Evolutionary conservation across 495 filamentous ascomycete genomes (phyloP).

Genomic region (Elasticomyces elasticus): DNA sequence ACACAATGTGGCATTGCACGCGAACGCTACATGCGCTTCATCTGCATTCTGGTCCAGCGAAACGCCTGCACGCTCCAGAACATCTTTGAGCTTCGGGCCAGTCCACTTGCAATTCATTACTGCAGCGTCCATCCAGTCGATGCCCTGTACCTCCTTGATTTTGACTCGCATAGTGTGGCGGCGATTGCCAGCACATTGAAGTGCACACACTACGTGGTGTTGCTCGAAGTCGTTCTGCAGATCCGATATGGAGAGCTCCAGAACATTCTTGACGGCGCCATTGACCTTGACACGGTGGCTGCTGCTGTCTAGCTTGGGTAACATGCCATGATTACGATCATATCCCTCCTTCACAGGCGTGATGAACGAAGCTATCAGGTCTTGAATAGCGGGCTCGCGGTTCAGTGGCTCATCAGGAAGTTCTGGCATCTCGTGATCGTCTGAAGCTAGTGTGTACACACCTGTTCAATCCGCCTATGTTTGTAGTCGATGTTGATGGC

Average conservation of each 20-base stretch:
- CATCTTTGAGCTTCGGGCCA: conserved; percentile 46
- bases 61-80: conserved; percentile 38
- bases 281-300: conserved; percentile 38
- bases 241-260: conserved; percentile 32
- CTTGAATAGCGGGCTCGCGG: conserved; percentile 19
- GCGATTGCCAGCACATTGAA: conserved; percentile 56
- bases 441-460: too few relatives aligned
- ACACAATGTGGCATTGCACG: conserved; percentile 39
- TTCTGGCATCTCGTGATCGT: conserved; percentile 15
- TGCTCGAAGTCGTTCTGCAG: conserved; percentile 41
- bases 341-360: conserved; percentile 33
- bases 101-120: conserved; percentile 55
- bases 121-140: conserved; percentile 55
- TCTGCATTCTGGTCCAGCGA: conserved; percentile 18
- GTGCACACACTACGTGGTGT: conserved; percentile 44
- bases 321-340: conserved; percentile 43
- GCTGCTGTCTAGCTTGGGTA: conserved; percentile 34
- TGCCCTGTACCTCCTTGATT: conserved; percentile 50
- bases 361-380: conserved; percentile 31
- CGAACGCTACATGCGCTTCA: conserved; percentile 43
- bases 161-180: conserved; percentile 53
- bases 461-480: too few relatives aligned
- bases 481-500: too few relatives aligned
- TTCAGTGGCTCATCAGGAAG: conserved; percentile 22
- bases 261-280: conserved; percentile 29